Conservation (phyloP, 805 yeast genomes). For the Suhomyces tanzawaensis region DNA sequence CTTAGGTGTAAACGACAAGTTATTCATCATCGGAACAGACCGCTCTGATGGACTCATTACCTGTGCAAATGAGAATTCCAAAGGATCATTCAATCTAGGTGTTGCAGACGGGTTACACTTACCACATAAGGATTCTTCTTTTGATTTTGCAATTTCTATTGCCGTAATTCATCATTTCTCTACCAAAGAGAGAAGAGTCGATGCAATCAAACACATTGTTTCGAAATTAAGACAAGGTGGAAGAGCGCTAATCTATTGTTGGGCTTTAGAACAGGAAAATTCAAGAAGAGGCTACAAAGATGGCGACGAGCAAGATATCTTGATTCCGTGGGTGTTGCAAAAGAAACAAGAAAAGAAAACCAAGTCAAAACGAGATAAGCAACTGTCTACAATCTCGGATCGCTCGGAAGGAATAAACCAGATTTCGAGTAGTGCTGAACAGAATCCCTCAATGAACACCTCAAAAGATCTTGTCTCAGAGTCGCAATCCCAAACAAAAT, state of each 20-base stretch:
- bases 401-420: too few species aligned
- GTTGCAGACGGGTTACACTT: conserved; percentile 77
- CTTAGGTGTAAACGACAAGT: conserved; percentile 62
- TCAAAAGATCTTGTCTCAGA: background rate
- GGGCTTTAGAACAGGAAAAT: conserved; percentile 92
- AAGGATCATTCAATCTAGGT: conserved; percentile 50
- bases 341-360: conserved; percentile 39
- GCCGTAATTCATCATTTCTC: conserved; percentile 96
- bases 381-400: too few species aligned
- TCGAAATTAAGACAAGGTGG: conserved; percentile 59
- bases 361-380: background rate
- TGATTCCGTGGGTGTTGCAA: conserved; percentile 93
- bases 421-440: too few species aligned
- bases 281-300: conserved; percentile 89
- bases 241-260: conserved; percentile 78
- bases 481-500: conserved; percentile 48
- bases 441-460: too few species aligned
- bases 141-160: conserved; percentile 88
- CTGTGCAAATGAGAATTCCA: conserved; percentile 53
- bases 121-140: conserved; percentile 36
- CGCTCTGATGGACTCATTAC: conserved; percentile 65
- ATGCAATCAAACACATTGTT: conserved; percentile 70
- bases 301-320: conserved; percentile 88
- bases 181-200: conserved; percentile 73
- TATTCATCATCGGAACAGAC: conserved; percentile 73